These are phyloP conservation scores for Epichloe baconii DNA, from an alignment of 2,329 filamentous ascomycete species.

Conservation along the genomic window DNA sequence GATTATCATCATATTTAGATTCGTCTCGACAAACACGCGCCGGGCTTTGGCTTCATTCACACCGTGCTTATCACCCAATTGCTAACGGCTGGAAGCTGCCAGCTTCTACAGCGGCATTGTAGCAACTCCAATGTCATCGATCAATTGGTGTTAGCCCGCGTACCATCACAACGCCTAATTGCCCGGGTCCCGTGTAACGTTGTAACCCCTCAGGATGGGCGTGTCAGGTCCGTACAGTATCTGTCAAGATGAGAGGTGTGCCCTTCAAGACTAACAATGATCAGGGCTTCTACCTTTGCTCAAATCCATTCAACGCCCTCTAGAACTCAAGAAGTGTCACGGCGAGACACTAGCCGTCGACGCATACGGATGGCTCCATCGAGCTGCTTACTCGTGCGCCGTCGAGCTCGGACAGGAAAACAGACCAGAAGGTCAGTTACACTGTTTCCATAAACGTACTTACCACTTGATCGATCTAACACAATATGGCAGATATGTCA, in stretches of 20 bases:
- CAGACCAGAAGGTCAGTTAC: slow-evolving; percentile 66
- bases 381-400: slow-evolving; percentile 80
- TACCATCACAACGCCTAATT: not conserved
- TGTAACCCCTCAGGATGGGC: slow-evolving; percentile 18
- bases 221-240: slow-evolving; percentile 19
- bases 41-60: not conserved
- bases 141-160: not conserved
- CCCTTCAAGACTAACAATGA: slow-evolving; percentile 18
- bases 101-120: not conserved
- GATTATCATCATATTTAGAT: not conserved
- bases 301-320: slow-evolving; percentile 90
- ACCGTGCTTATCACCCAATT: not conserved
- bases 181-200: not conserved
- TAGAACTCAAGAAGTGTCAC: slow-evolving; percentile 71
- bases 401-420: slow-evolving; percentile 77
- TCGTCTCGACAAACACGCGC: not conserved
- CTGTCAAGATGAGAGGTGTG: not conserved
- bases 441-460: slow-evolving; percentile 4
- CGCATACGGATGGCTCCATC: slow-evolving; percentile 95
- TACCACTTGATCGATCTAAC: not conserved
- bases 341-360: slow-evolving; percentile 91
- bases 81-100: not conserved
- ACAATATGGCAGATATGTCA: slow-evolving; percentile 54
- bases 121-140: not conserved
- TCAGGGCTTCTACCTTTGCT: slow-evolving; percentile 72